Evolutionary conservation across 805 yeast species (phyloP), one percentile per base, ranked within the genome.

Genomic region (Metschnikowia matae): DNA sequence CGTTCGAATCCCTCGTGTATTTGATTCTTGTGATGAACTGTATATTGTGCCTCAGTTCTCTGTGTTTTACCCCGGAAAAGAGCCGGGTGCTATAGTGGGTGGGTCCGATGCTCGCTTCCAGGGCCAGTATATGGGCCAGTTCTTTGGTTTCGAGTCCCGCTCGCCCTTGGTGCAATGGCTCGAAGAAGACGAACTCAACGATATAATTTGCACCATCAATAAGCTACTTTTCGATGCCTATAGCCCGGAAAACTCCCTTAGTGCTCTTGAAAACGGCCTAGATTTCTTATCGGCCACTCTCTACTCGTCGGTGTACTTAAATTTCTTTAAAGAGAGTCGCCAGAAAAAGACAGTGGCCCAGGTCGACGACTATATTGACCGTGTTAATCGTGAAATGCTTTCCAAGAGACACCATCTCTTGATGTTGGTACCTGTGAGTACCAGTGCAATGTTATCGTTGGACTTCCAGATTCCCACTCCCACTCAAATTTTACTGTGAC

Each of bases 1-100:
- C n/a, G 83, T 85, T 3, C 62, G 91, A 47, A 71, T 85, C 2
- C 89, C 92, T 3, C 63, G 90, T 53, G 51, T 70, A 1, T 80
- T 74, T 49, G 67, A 68, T 15, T 56, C 61, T 1, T 40, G 53
- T 17, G 48, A 33, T 6, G 62, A 59, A 8, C 68, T 74, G 2
- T 75, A 74, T 51, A 35, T 67, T 32, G 68, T 72, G 17, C 89
- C 90, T 1, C 79, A 73, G 54, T 85, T 85, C 61, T 81, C 86
- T 7, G 62, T 63, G 0, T 62, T 53, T 7, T 54, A 75, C 0
- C 90, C 90, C 0, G 91, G 91, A 0, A 54, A 42, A 2, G 90
- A 85, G 57, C 80, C 83, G 2, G 89, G 84, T 2, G 87, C 87
- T 0, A 62, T 80, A 38, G 48, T 52, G 4, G 52, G 51, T 17